Evolutionary conservation across 495 filamentous ascomycete genomes (phyloP), one percentile per base, ranked within the genome.

Genomic region (Talaromyces thailandensis): DNA sequence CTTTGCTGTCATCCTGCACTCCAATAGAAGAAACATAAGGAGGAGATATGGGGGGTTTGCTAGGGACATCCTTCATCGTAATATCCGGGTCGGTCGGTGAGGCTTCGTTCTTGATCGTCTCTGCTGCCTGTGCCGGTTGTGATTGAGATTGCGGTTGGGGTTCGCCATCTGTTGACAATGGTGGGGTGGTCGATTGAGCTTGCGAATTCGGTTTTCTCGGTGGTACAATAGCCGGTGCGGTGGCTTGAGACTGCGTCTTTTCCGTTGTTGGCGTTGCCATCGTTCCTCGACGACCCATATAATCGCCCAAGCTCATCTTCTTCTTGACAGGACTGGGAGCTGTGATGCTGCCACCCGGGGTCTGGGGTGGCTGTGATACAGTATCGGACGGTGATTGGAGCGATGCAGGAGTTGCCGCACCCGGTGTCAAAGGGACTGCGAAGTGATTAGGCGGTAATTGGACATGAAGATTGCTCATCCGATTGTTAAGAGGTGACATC

Each of bases 231-330:
- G 66, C 66, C 23, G 23, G 14, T 26, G 67, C 61, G 3, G 61
- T 70, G 28, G 69, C 64, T 58, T 72, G 73, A 7, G 63, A 63
- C 32, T 70, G 76, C 16, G 70, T 58, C 60, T 77, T 80, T 35
- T 80, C 76, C 4, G 73, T 68, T 1, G 72, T 75, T 11, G 77
- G 76, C 7, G 74, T 76, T n/a, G 71, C 57, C 64, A 77, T 64
- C 6, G 76, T 77, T 6, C 74, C 81, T 58, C 73, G 73, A 62
- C 79, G 74, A 58, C 75, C 85, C 24, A 84, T 75, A 66, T 88
- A 89, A 64, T 88, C 86, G 61, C 85, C 85, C n/a, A 89, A 70
- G 66, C 84, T 88, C 62, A 88, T 73, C 64, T 85, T 84, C 69
- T 88, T 89, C 75, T 84, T 83, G 32, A 78, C 75, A 0, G 85